Percentiles rank a stretch among this genome's conserved stretches.
phyloP scores from a whole-genome alignment of 352 stramenopile genomes.

The Thraustotheca clavata region DNA sequence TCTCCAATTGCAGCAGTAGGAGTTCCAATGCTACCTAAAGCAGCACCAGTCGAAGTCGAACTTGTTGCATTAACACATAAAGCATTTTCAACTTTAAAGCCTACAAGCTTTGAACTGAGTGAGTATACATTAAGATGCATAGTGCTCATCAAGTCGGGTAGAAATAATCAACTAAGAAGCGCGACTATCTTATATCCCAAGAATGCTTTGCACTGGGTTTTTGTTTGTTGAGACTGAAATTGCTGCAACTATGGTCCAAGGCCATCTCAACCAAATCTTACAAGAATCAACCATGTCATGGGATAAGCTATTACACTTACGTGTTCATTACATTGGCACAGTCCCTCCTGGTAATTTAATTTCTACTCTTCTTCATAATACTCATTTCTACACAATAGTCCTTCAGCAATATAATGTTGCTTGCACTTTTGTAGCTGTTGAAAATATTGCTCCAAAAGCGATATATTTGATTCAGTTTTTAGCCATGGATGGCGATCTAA shows the following conservation, averaged over 20 bases:
- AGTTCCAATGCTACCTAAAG: constrained; percentile 55
- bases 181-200: background rate
- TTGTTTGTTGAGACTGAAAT: background rate
- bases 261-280: background rate
- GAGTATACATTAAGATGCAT: background rate
- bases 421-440: constrained; percentile 67
- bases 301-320: constrained; percentile 55
- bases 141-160: no score
- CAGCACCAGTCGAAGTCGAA: constrained; percentile 68
- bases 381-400: background rate
- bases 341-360: constrained; percentile 29
- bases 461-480: constrained; percentile 50
- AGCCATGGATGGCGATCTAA: constrained; percentile 65
- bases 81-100: background rate
- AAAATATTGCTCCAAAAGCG: constrained; percentile 43
- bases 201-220: constrained; percentile 2
- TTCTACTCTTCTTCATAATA: no score
- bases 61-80: constrained; percentile 60
- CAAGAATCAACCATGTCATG: no score
- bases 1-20: constrained; percentile 51
- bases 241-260: background rate
- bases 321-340: constrained; percentile 51
- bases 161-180: background rate
- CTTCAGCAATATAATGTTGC: constrained; percentile 23
- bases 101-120: background rate